Percentiles rank a stretch among this genome's conserved stretches.
Evolutionary conservation across 768 basidiomycete species (phyloP).

Genomic region (Leccinum pellstonianum): DNA sequence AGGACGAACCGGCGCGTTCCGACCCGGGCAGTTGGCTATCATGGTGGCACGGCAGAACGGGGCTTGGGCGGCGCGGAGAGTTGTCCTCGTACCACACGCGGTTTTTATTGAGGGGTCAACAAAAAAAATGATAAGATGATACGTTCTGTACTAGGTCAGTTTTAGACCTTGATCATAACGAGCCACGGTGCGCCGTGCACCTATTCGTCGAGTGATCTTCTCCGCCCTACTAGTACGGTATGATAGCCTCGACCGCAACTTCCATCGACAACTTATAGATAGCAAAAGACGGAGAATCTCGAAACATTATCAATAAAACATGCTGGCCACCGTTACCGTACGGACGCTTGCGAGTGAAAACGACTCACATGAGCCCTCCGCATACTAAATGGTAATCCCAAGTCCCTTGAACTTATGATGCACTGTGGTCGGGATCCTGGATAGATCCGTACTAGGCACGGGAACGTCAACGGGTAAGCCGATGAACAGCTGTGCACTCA

Average conservation of each 20-base stretch:
- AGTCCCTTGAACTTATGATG: background rate
- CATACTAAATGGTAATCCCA: background rate
- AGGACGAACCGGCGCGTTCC: too few species aligned
- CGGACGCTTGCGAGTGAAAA: constrained; percentile 6
- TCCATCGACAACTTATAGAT: background rate
- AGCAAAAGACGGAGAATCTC: background rate
- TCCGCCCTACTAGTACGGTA: constrained; percentile 4
- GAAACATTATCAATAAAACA: constrained; percentile 4
- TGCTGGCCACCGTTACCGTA: constrained; percentile 1
- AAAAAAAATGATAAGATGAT: too few species aligned
- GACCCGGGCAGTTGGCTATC: too few species aligned
- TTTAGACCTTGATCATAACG: constrained; percentile 13
- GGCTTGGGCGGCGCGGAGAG: too few species aligned
- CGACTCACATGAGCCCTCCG: background rate
- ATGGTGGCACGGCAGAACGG: too few species aligned
- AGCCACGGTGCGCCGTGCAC: background rate
- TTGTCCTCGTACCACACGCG: too few species aligned
- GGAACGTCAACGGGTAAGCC: background rate
- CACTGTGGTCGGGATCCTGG: constrained; percentile 3
- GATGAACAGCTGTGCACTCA: background rate
- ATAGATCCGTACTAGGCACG: constrained; percentile 17
- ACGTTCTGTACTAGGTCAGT: constrained; percentile 1
- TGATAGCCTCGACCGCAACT: constrained; percentile 2
- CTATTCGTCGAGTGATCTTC: constrained; percentile 4
- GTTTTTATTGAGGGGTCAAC: too few species aligned